Percentiles rank a stretch among this genome's conserved stretches.
phyloP scores from a whole-genome alignment of 164 flowering plant species.

The Tetracentron sinense region DNA sequence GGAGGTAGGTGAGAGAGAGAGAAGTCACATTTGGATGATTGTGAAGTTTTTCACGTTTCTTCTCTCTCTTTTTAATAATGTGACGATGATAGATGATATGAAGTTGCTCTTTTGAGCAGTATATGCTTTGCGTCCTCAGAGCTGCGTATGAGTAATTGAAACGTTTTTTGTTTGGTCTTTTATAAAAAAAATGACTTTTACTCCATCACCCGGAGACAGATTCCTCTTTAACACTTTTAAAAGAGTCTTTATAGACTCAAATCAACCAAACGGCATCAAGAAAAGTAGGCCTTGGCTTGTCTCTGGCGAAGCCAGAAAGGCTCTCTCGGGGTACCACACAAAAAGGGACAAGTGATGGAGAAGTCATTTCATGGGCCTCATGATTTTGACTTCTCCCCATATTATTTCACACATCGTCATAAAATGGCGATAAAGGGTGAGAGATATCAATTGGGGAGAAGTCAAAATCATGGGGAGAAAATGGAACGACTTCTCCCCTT shows the following conservation, averaged over 20 bases:
- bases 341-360: too few relatives aligned
- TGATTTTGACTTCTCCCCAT: too few relatives aligned
- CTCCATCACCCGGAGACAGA: background rate
- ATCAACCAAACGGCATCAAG: background rate
- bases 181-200: background rate
- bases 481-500: too few relatives aligned
- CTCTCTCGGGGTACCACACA: too few relatives aligned
- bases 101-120: conserved; percentile 1
- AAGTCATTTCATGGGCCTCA: too few relatives aligned
- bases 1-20: conserved; percentile 7
- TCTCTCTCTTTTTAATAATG: conserved; percentile 2
- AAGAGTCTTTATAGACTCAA: background rate
- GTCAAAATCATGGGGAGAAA: too few relatives aligned
- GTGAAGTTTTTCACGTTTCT: conserved; percentile 7
- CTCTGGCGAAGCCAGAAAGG: too few relatives aligned
- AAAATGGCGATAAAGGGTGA: too few relatives aligned
- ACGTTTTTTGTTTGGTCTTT: background rate
- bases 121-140: conserved; percentile 6
- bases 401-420: too few relatives aligned
- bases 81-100: conserved; percentile 9
- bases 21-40: conserved; percentile 10
- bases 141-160: background rate
- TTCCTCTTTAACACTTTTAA: background rate
- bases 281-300: background rate
- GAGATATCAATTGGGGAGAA: too few relatives aligned